Conservation (phyloP, 495 filamentous ascomycete genomes). For the Talaromyces ruber region DNA sequence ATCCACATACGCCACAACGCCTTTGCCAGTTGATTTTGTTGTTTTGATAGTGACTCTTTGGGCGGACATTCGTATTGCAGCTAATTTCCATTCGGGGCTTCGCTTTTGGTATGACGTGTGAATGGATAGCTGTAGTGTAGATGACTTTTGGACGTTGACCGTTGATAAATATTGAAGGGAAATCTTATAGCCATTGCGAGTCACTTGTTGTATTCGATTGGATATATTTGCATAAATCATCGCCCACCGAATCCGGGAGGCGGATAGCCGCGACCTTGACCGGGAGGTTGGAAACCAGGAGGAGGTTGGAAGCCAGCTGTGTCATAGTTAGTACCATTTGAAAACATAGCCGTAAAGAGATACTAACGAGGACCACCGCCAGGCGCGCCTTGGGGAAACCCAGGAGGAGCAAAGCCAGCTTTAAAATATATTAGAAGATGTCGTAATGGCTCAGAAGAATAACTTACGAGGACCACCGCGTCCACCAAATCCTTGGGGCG, state of each 20-base stretch:
- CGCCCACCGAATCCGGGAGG: conserved; percentile 70
- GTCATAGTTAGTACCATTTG: conserved; percentile 9
- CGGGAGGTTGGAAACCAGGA: conserved; percentile 57
- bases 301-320: conserved; percentile 60
- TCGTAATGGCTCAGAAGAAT: background rate
- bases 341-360: background rate
- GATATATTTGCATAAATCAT: conserved; percentile 27
- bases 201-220: background rate
- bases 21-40: conserved; percentile 22
- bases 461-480: conserved; percentile 65
- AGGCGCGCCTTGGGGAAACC: conserved; percentile 43
- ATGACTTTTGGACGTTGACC: background rate
- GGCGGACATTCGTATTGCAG: background rate
- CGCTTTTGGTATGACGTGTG: background rate
- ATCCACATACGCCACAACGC: conserved; percentile 43
- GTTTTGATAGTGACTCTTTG: background rate
- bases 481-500: conserved; percentile 70
- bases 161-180: background rate
- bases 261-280: conserved; percentile 61
- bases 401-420: conserved; percentile 54
- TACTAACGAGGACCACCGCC: conserved; percentile 50
- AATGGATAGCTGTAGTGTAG: background rate
- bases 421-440: background rate
- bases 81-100: too few species aligned
- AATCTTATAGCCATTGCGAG: background rate